Conservation (phyloP, 2,329 filamentous ascomycete species). For the Phialocephala subalpina region DNA sequence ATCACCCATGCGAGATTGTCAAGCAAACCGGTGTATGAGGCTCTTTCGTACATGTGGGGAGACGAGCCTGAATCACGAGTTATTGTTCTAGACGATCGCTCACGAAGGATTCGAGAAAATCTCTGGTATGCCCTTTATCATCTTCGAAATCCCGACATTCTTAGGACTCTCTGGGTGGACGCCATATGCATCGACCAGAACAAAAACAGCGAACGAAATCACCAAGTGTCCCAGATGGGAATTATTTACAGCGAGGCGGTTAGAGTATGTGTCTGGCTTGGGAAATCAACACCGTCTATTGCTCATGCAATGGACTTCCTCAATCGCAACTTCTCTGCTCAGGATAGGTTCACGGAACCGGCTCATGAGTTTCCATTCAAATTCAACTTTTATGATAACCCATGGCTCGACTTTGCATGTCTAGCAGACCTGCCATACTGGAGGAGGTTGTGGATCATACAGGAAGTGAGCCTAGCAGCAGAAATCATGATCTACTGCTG, state of each 20-base stretch:
- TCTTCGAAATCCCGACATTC: neutral
- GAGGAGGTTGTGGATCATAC: neutral
- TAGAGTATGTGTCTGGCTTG: neutral
- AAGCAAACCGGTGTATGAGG: neutral
- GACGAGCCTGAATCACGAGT: neutral
- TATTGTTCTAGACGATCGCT: neutral
- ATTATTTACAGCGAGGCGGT: neutral
- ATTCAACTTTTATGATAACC: neutral
- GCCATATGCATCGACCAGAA: neutral
- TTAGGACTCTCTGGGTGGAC: neutral
- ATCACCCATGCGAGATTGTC: neutral
- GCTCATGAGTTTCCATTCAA: neutral
- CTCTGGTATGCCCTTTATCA: neutral
- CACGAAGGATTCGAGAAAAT: neutral
- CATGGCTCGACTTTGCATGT: neutral
- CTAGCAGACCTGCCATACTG: neutral
- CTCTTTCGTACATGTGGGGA: neutral
- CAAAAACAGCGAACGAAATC: neutral
- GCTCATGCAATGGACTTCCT: neutral
- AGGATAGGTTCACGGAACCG: neutral
- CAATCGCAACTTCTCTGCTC: neutral
- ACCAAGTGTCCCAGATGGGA: neutral
- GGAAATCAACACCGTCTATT: neutral
- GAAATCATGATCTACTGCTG: neutral
- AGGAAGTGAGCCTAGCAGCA: neutral